phyloP scores from a whole-genome alignment of 306 rosid species.

The Sophora flavescens region DNA sequence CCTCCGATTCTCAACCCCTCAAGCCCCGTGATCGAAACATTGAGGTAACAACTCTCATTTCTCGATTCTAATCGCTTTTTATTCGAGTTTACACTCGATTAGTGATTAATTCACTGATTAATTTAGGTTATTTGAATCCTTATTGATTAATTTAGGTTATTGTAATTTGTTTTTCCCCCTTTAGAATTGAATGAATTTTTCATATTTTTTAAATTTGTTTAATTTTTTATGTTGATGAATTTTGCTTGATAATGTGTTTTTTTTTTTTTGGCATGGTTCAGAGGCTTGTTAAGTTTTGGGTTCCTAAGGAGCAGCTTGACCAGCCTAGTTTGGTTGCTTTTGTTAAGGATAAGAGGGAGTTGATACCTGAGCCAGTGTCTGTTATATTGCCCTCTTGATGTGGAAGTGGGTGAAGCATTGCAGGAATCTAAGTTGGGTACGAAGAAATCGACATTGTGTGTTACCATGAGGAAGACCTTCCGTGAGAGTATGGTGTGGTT shows the following conservation, averaged over 20 bases:
- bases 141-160: no score
- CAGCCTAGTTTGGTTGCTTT: no score
- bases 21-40: no score
- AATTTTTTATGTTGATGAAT: background rate
- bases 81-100: conserved; percentile 25
- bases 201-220: background rate
- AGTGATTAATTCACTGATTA: conserved; percentile 18
- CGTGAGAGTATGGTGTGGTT: no score
- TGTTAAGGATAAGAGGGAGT: conserved; percentile 47
- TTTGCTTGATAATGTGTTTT: conserved; percentile 39
- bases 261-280: no score
- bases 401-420: conserved; percentile 60
- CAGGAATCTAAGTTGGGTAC: conserved; percentile 55
- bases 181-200: background rate
- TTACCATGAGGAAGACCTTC: no score
- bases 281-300: no score
- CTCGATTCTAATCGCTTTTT: background rate
- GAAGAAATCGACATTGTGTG: no score
- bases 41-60: no score
- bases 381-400: conserved; percentile 73
- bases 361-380: conserved; percentile 66
- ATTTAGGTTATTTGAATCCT: conserved; percentile 7
- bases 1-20: no score
- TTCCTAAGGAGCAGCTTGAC: no score
- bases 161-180: background rate